Evolutionary conservation across 2,329 filamentous ascomycete genomes (phyloP), one percentile per base, ranked within the genome.

Genomic region (Arthrobotrys conoides): DNA sequence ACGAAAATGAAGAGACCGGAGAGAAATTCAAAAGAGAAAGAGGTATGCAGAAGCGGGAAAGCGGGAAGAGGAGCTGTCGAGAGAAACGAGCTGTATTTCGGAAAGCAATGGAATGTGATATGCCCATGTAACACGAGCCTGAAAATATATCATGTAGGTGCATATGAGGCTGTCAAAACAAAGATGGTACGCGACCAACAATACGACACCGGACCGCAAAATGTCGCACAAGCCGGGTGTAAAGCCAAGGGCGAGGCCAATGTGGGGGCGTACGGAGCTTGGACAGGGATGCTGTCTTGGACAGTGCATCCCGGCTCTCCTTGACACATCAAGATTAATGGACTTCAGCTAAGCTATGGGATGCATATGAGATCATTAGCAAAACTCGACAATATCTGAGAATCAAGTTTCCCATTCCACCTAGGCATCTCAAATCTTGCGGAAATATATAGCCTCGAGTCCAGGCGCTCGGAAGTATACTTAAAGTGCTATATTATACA

Each of bases 261-360:
- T 53, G 71, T 76, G 71, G 71, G 71, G 71, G 71, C 64, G 71
- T 63, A 61, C 71, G 38, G 53, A 51, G n/a, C 22, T 51, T 18
- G 33, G 46, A 16, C 71, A 70, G 18, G 57, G 71, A 65, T 69
- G 51, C 33, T 46, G 55, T 27, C 55, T 16, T 64, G 64, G 44
- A 76, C 33, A 59, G 64, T 12, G 38, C 24, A 46, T 27, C 38
- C 30, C 14, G 24, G 57, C 57, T n/a, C 12, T 36, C 14, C 5
- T 24, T 24, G 61, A 16, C 61, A 18, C 20, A 20, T 41, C 33
- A 55, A 38, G 22, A 24, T 41, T 24, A 46, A 46, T 16, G 5
- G 14, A 3, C 38, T 2, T 16, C n/a, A n/a, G n/a, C n/a, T n/a
- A n/a, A 12, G 38, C 16, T 12, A 2, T n/a, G 38, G 38, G 20